These are phyloP conservation scores for Blastocystis sp. DNA, from an alignment of 352 stramenopile species.

Conservation along the genomic window DNA sequence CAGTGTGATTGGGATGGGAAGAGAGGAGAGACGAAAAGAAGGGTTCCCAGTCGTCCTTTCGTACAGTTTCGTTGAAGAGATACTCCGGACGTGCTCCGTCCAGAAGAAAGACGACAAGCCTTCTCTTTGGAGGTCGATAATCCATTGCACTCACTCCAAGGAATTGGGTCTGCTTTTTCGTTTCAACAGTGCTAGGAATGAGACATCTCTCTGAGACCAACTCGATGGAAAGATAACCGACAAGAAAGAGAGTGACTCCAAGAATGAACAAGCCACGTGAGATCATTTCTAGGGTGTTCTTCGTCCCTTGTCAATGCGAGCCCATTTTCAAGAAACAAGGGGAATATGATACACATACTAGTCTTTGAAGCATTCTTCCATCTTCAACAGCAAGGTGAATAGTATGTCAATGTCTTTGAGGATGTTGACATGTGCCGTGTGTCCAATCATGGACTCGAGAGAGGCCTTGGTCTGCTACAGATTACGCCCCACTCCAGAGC, in stretches of 20 bases:
- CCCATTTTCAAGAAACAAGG: neutral
- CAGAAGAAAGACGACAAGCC: constrained; percentile 32
- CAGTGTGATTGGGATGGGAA: neutral
- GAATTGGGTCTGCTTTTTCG: neutral
- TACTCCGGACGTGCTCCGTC: constrained; percentile 41
- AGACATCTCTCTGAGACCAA: neutral
- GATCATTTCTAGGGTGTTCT: neutral
- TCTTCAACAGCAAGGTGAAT: constrained; percentile 42
- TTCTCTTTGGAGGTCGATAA: neutral
- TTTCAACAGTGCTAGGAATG: neutral
- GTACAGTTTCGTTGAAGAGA: constrained; percentile 15
- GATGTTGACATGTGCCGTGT: constrained; percentile 9
- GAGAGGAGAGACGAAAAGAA: neutral
- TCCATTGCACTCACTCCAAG: neutral
- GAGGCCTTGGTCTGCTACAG: neutral
- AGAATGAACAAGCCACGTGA: neutral
- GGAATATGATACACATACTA: neutral
- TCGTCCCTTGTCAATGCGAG: too few relatives aligned
- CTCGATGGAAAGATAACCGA: constrained; percentile 47
- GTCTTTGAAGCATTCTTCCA: constrained; percentile 29
- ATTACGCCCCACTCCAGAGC: neutral
- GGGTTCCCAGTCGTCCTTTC: neutral
- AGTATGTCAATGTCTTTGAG: constrained; percentile 37
- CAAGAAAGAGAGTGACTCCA: constrained; percentile 9
- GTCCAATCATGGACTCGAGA: constrained; percentile 1